A percentile compares a stretch with the other conserved stretches of the same genome.
Evolutionary conservation across 805 yeast genomes (phyloP).

Genomic region (Myxozyma vanderwaltii): DNA sequence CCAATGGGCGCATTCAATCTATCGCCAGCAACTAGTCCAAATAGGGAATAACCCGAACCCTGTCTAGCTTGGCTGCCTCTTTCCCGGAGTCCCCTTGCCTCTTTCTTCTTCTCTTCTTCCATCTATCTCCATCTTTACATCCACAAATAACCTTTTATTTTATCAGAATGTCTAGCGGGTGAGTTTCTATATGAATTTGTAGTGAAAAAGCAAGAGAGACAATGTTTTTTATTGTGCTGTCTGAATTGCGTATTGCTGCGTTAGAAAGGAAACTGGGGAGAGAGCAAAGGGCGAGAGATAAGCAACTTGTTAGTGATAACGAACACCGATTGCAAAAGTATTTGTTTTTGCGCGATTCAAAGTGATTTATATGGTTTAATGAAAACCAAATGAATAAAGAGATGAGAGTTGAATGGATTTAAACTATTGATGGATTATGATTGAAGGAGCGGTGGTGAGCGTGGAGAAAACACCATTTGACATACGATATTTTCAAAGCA

Average conservation of each 20-base stretch:
- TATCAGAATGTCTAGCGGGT: constrained; percentile 16
- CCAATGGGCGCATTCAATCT: constrained; percentile 14
- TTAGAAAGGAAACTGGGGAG: not conserved
- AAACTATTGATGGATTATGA: no score
- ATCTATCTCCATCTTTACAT: not conserved
- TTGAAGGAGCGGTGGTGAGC: no score
- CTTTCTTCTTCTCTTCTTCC: constrained; percentile 2
- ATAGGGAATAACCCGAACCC: not conserved
- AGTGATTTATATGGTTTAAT: not conserved
- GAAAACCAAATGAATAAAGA: no score
- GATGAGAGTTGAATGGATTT: no score
- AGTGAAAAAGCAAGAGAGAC: not conserved
- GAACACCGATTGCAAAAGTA: not conserved
- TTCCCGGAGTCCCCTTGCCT: not conserved
- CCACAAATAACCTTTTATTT: not conserved
- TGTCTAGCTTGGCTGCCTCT: not conserved
- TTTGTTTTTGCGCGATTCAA: not conserved
- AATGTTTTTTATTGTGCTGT: not conserved
- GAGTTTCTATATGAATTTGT: not conserved
- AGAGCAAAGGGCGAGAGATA: not conserved
- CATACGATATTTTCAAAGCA: no score
- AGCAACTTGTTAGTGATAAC: not conserved
- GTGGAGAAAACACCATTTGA: no score
- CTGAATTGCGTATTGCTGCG: not conserved
- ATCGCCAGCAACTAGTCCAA: constrained; percentile 1